A percentile compares a stretch with the other conserved stretches of the same genome.
Evolutionary conservation across 805 yeast genomes (phyloP).

Genomic region (Limtongozyma cylindracea): DNA sequence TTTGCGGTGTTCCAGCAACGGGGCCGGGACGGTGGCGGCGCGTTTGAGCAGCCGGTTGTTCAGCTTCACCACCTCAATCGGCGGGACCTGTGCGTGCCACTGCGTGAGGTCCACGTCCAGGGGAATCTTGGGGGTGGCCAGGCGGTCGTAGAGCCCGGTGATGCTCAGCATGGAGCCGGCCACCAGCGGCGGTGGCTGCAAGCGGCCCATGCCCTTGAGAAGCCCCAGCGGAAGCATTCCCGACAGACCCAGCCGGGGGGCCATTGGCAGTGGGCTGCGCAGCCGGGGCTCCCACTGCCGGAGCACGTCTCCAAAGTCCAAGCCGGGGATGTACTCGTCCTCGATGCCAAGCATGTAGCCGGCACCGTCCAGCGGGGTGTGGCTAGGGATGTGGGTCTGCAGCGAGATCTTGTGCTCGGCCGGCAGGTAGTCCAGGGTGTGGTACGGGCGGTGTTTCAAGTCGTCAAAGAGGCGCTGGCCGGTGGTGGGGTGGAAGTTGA

Average conservation of each 20-base stretch:
- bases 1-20: too few species aligned
- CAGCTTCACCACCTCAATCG: constrained; percentile 11
- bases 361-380: constrained; percentile 1
- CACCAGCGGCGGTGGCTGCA: constrained; percentile 2
- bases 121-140: constrained; percentile 8
- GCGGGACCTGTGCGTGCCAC: constrained; percentile 17
- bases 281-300: constrained; percentile 32
- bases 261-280: constrained; percentile 14
- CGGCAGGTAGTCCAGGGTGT: not conserved
- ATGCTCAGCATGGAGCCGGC: too few species aligned
- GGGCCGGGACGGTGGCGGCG: constrained; percentile 2
- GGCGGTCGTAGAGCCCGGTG: too few species aligned
- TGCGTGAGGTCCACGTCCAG: constrained; percentile 14
- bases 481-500: constrained; percentile 26
- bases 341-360: constrained; percentile 19
- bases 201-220: constrained; percentile 1
- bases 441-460: constrained; percentile 21
- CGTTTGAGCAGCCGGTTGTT: constrained; percentile 1
- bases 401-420: constrained; percentile 1
- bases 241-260: not conserved
- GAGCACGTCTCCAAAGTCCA: constrained; percentile 25
- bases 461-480: constrained; percentile 31
- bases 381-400: constrained; percentile 2
- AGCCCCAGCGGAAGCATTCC: not conserved
- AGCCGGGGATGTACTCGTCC: constrained; percentile 58